A percentile compares a stretch with the other conserved stretches of the same genome.
phyloP scores from a whole-genome alignment of 768 basidiomycete genomes.

The Tricholoma hemisulphureum region DNA sequence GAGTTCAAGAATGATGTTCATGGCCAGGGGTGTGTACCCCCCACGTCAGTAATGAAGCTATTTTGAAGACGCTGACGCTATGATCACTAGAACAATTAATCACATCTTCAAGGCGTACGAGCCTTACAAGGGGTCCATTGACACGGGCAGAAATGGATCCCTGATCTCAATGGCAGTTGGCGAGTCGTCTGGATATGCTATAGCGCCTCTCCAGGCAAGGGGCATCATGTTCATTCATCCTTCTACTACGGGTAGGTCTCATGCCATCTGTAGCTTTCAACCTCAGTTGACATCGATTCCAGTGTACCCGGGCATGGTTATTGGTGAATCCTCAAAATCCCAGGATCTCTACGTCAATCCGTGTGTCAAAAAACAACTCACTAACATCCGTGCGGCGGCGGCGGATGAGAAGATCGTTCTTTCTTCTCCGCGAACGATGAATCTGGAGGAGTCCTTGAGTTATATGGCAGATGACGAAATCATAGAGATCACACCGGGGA shows the following conservation, averaged over 20 bases:
- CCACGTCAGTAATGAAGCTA: neutral
- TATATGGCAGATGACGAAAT: conserved; percentile 52
- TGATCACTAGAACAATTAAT: conserved; percentile 40
- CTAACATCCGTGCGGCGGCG: conserved; percentile 46
- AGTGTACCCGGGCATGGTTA: conserved; percentile 54
- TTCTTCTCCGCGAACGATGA: conserved; percentile 42
- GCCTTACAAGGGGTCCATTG: conserved; percentile 41
- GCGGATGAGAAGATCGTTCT: conserved; percentile 52
- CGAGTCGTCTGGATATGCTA: conserved; percentile 46
- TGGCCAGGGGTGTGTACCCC: conserved; percentile 40
- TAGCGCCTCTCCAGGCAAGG: conserved; percentile 48
- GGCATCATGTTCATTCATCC: conserved; percentile 47
- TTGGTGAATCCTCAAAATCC: conserved; percentile 47
- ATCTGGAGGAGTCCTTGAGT: conserved; percentile 44
- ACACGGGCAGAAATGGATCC: conserved; percentile 48
- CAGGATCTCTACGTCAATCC: conserved; percentile 49
- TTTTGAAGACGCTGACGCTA: neutral
- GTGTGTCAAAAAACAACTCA: conserved; percentile 47
- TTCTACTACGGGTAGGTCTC: conserved; percentile 36
- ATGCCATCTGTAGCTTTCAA: neutral
- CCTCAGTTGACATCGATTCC: neutral
- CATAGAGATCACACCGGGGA: conserved; percentile 46
- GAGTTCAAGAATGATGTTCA: conserved; percentile 53
- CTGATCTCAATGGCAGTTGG: conserved; percentile 47
- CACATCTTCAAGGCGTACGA: conserved; percentile 53